phyloP scores from a whole-genome alignment of 1,284 basidiomycete species.

The Mycena sp. region DNA sequence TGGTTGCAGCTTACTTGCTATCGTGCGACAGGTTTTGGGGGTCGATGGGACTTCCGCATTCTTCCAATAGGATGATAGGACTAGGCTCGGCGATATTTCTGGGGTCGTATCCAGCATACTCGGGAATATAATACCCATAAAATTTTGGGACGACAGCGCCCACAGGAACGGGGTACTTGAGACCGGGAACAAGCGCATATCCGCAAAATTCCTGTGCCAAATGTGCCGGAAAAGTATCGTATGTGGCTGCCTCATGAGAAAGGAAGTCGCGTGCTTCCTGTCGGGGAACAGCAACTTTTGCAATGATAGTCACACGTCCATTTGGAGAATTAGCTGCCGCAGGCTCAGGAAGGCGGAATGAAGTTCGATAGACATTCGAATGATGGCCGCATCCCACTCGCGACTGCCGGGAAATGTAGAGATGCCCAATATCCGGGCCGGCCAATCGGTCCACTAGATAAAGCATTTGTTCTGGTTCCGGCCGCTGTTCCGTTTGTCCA shows the following conservation, averaged over 20 bases:
- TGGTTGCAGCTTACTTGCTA: conserved; percentile 24
- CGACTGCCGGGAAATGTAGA: conserved; percentile 26
- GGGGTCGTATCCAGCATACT: conserved; percentile 7
- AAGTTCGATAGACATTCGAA: conserved; percentile 25
- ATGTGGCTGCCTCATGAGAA: conserved; percentile 21
- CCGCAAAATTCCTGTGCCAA: conserved; percentile 15
- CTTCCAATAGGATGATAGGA: conserved; percentile 51
- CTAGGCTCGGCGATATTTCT: conserved; percentile 27
- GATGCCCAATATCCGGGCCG: neutral
- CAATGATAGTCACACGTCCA: conserved; percentile 10
- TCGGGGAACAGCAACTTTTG: conserved; percentile 27
- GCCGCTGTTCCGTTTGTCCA: neutral
- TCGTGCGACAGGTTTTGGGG: conserved; percentile 38
- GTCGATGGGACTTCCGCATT: conserved; percentile 48
- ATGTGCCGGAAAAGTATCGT: conserved; percentile 7
- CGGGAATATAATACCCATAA: conserved; percentile 51
- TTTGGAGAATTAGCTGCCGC: neutral
- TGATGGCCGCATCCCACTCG: conserved; percentile 28
- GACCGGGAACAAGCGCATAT: conserved; percentile 14
- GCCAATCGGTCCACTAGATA: neutral
- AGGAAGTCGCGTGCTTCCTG: conserved; percentile 26
- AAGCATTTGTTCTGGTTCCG: neutral
- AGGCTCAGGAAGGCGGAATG: conserved; percentile 5
- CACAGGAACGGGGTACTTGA: conserved; percentile 43
- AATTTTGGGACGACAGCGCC: conserved; percentile 51